Base-by-base conservation (phyloP, 805 yeast genomes). In the Wickerhamomyces rabaulensis region DNA sequence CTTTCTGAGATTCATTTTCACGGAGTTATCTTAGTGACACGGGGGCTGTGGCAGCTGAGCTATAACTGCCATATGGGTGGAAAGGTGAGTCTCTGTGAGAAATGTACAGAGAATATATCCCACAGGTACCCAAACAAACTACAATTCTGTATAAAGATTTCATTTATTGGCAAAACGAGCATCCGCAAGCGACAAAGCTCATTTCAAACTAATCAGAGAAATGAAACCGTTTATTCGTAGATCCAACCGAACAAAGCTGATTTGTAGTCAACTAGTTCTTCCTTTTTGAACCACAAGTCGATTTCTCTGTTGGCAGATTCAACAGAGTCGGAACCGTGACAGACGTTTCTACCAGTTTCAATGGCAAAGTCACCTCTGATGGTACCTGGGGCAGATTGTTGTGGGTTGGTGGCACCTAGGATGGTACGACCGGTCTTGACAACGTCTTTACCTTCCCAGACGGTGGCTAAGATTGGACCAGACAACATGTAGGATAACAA, bases 401-500 rank as follows among this genome's bases (percentile, higher is more conserved):
- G 79, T 70, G 99, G 99, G 87, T 94, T 92, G 74, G 99, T 94
- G 63, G 99, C 98, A 76, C 99, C 99, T 66, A 94, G 83, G 71
- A 94, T 84, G 65, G 79, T 84, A 78, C 99, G 87, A 72, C 99
- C 99, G 74, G 88, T 96, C 79, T 92, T 91, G 73, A 94, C 99
- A 71, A 83, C 99, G 68, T 94, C 97, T 80, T 91, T 94, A 75
- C 99, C 99, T 77, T 94, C 98, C 99, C 99, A 94, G 64, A 91
- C 97, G 70, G 97, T 94, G 64, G 99, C 99, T 65, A 92, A 82
- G 62, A 94, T 86, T 69, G 99, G 99, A 64, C 99, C 99, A 59
- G 97, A 89, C 69, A 80, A 78, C 99, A 94, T 95, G 88, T 91
- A 91, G 57, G 89, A 78, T 68, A 88, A 80, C 74, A 94, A 81